A percentile compares a stretch with the other conserved stretches of the same genome.
These are phyloP conservation scores for Dictyostelium brefeldianum DNA, from an alignment of 78 protist species.

Conservation along the genomic window DNA sequence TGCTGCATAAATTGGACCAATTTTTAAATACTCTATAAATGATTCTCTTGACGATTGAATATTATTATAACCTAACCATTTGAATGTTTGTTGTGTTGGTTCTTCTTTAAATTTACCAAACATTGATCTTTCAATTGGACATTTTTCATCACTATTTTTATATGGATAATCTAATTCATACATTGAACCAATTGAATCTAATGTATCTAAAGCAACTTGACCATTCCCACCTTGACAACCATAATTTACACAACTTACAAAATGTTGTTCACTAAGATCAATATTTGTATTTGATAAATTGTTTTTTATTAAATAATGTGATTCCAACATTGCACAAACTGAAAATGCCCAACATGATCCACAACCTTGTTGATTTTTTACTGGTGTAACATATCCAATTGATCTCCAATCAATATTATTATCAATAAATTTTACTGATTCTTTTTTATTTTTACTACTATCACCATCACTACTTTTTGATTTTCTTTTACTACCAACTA, in stretches of 20 bases:
- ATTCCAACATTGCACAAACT: conserved; percentile 10
- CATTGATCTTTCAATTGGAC: not conserved
- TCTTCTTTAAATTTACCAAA: not conserved
- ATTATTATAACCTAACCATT: conserved; percentile 33
- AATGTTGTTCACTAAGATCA: conserved; percentile 57
- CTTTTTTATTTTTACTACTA: too few species aligned
- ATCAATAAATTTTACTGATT: not conserved
- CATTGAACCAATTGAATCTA: conserved; percentile 25
- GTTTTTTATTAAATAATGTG: conserved; percentile 25
- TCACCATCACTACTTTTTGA: too few species aligned
- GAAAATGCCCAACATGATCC: conserved; percentile 44
- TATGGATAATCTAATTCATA: conserved; percentile 16
- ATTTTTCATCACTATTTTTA: not conserved
- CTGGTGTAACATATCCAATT: conserved; percentile 71
- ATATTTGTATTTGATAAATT: not conserved
- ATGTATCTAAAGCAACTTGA: not conserved
- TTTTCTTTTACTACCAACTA: too few species aligned
- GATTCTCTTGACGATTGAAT: not conserved
- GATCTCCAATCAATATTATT: conserved; percentile 77
- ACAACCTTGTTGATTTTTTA: conserved; percentile 65
- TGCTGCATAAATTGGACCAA: conserved; percentile 63
- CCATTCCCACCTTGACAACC: conserved; percentile 72
- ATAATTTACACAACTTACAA: conserved; percentile 30
- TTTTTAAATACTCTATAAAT: conserved; percentile 14
- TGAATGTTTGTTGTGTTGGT: not conserved